A percentile compares a stretch with the other conserved stretches of the same genome.
Evolutionary conservation across 2,329 filamentous ascomycete genomes (phyloP).

Genomic region (Talaromyces sp.): DNA sequence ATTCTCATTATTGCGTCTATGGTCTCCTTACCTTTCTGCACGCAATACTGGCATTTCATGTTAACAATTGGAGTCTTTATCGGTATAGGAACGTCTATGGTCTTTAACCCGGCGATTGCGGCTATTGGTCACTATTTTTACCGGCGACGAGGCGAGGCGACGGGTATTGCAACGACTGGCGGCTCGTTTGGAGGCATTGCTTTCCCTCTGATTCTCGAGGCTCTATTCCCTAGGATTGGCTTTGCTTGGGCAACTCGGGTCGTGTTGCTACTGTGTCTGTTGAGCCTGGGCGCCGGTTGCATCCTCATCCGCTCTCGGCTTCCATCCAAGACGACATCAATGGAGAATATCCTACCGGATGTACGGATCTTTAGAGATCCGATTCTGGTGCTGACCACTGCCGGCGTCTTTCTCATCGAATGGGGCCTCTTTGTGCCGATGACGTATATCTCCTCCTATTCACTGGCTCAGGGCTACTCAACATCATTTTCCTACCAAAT

Average conservation of each 20-base stretch:
- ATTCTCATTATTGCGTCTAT: conserved; percentile 61
- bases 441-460: conserved; percentile 77
- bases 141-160: conserved; percentile 71
- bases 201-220: conserved; percentile 56
- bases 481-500: conserved; percentile 70
- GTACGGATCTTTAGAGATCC: conserved; percentile 63
- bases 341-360: conserved; percentile 58
- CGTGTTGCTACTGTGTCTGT: conserved; percentile 46
- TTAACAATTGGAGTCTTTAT: conserved; percentile 73
- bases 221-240: conserved; percentile 48
- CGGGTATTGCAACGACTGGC: conserved; percentile 76
- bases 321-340: conserved; percentile 60
- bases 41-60: conserved; percentile 81
- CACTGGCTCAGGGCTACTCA: conserved; percentile 63
- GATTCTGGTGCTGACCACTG: conserved; percentile 63
- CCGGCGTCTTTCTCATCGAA: conserved; percentile 70
- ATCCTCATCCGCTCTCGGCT: conserved; percentile 57
- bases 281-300: conserved; percentile 42
- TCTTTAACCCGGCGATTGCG: conserved; percentile 81
- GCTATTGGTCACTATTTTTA: conserved; percentile 83
- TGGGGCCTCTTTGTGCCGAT: conserved; percentile 77
- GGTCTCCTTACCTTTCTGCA: conserved; percentile 70
- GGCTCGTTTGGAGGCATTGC: conserved; percentile 70
- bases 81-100: conserved; percentile 71
- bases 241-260: conserved; percentile 51